Evolutionary conservation across 2,329 filamentous ascomycete genomes (phyloP).

Genomic region (Pestalotiopsis sp.): DNA sequence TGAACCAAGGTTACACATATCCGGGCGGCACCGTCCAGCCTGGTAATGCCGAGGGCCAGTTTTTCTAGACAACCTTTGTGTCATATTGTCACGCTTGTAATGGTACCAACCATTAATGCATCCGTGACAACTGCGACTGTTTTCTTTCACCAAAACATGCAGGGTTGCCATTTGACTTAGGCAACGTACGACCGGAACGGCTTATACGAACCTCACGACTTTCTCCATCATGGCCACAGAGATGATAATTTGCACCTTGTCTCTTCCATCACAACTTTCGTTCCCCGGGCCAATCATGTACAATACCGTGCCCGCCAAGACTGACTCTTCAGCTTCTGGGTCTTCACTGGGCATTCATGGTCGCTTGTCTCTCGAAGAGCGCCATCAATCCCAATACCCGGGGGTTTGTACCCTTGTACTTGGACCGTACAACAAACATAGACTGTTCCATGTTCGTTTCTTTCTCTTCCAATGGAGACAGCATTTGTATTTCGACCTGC

Average conservation of each 20-base stretch:
- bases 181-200: conserved; percentile 32
- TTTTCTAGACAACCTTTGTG: conserved; percentile 29
- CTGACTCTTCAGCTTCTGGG: conserved; percentile 20
- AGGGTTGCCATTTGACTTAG: conserved; percentile 25
- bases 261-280: conserved; percentile 23
- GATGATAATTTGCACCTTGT: conserved; percentile 22
- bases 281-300: conserved; percentile 31
- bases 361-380: conserved; percentile 18
- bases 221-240: conserved; percentile 18
- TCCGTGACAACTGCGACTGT: conserved; percentile 23
- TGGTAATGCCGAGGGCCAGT: conserved; percentile 25
- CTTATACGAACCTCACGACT: conserved; percentile 34
- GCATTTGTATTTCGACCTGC: conserved; percentile 14
- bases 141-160: conserved; percentile 20
- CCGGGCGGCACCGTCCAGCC: conserved; percentile 25
- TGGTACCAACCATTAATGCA: conserved; percentile 34
- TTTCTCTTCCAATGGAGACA: background rate
- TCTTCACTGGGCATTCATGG: conserved; percentile 15
- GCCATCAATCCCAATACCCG: conserved; percentile 15
- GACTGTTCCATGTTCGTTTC: conserved; percentile 24
- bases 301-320: conserved; percentile 30
- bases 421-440: conserved; percentile 28
- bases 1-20: conserved; percentile 30
- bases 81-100: conserved; percentile 25
- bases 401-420: conserved; percentile 30